Evolutionary conservation across 2,329 filamentous ascomycete species (phyloP).

Genomic region (Penicillium janthinellum): DNA sequence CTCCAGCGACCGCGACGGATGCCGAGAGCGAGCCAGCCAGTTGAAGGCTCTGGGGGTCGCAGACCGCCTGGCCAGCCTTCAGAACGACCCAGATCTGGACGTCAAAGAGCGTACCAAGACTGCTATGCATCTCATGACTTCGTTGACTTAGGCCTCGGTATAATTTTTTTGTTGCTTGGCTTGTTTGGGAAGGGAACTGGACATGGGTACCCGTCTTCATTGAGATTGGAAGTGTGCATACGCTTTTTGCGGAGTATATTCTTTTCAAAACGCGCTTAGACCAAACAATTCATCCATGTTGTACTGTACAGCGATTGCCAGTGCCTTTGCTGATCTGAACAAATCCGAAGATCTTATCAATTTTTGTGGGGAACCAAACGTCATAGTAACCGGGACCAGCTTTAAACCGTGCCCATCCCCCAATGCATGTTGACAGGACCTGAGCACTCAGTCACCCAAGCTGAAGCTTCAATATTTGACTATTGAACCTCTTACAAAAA

Average conservation of each 20-base stretch:
- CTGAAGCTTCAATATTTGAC: neutral
- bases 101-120: conserved; percentile 82
- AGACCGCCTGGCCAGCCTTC: conserved; percentile 63
- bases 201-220: neutral
- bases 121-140: conserved; percentile 70
- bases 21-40: conserved; percentile 66
- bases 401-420: no score
- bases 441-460: neutral
- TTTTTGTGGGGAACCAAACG: conserved; percentile 18
- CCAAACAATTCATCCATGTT: neutral
- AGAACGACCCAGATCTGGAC: conserved; percentile 74
- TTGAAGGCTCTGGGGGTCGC: conserved; percentile 73
- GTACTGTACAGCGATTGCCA: neutral
- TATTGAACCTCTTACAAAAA: neutral
- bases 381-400: conserved; percentile 24
- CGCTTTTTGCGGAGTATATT: neutral
- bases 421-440: conserved; percentile 2
- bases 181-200: neutral
- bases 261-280: neutral
- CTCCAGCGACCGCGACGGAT: conserved; percentile 64
- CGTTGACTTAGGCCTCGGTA: conserved; percentile 11
- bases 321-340: neutral
- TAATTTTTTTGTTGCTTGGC: neutral
- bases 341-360: conserved; percentile 3
- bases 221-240: conserved; percentile 7